phyloP scores from a whole-genome alignment of 345 rosid genomes.

The Populus simonii region DNA sequence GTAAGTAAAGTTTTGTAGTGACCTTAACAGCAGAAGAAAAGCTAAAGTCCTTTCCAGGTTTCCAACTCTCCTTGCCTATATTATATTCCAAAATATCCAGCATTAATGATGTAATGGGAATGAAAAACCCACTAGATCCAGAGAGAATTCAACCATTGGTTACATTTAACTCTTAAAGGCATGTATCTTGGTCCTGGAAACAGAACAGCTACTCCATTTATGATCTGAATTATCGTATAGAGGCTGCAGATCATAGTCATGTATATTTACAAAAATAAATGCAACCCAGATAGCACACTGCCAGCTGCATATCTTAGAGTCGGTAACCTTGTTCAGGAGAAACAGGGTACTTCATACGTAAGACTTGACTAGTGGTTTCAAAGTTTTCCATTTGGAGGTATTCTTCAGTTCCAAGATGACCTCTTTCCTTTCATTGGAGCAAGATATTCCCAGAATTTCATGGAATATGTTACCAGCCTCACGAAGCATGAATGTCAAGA shows the following conservation, averaged over 20 bases:
- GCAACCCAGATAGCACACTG: slow-evolving; percentile 79
- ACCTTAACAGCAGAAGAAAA: slow-evolving; percentile 69
- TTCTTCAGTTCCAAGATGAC: slow-evolving; percentile 61
- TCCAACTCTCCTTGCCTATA: slow-evolving; percentile 52
- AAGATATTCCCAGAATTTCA: slow-evolving; percentile 57
- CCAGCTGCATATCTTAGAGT: slow-evolving; percentile 72
- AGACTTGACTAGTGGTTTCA: slow-evolving; percentile 69
- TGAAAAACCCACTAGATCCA: slow-evolving; percentile 60
- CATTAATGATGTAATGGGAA: slow-evolving; percentile 65
- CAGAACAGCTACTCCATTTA: slow-evolving; percentile 70
- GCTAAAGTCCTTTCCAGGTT: slow-evolving; percentile 49
- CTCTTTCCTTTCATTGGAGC: slow-evolving; percentile 50
- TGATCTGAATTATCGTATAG: slow-evolving; percentile 61
- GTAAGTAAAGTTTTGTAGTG: slow-evolving; percentile 14
- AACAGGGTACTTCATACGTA: slow-evolving; percentile 68
- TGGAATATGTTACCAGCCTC: slow-evolving; percentile 66
- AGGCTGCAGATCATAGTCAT: slow-evolving; percentile 64
- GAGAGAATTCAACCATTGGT: slow-evolving; percentile 86
- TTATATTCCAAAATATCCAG: slow-evolving; percentile 81
- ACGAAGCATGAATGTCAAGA: slow-evolving; percentile 55
- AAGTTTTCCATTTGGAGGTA: slow-evolving; percentile 60
- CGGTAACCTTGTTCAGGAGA: slow-evolving; percentile 63
- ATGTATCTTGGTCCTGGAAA: slow-evolving; percentile 90
- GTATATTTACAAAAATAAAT: slow-evolving; percentile 50
- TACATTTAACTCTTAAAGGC: slow-evolving; percentile 75